A percentile compares a stretch with the other conserved stretches of the same genome.
Evolutionary conservation across 202 grass and related monocot species (phyloP).

Genomic region (Eragrostis tef): DNA sequence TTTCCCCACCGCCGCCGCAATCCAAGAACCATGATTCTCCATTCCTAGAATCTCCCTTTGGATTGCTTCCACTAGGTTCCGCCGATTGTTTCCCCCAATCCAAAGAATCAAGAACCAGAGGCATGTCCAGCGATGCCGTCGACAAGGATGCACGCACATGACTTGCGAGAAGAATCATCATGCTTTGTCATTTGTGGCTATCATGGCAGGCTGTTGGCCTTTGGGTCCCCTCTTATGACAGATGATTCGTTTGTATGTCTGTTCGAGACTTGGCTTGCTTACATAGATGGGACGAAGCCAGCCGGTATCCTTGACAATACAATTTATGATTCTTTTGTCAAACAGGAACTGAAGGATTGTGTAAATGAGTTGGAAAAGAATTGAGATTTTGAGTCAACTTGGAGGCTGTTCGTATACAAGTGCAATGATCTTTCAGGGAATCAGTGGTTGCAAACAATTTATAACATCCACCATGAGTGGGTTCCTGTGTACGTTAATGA

Average conservation of each 20-base stretch:
- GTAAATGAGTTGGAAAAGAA: slow-evolving; percentile 55
- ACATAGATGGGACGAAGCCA: slow-evolving; percentile 50
- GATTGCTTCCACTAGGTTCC: background rate
- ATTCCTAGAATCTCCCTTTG: background rate
- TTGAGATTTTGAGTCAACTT: slow-evolving; percentile 58
- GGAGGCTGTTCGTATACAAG: slow-evolving; percentile 49
- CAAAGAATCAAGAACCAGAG: background rate
- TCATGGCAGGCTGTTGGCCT: too few species aligned
- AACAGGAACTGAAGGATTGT: slow-evolving; percentile 58
- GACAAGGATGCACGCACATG: too few species aligned
- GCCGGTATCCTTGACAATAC: slow-evolving; percentile 50
- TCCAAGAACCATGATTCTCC: background rate
- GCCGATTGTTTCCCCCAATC: background rate
- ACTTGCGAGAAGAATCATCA: slow-evolving; percentile 60
- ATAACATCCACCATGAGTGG: slow-evolving; percentile 58
- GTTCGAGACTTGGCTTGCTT: slow-evolving; percentile 52
- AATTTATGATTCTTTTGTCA: slow-evolving; percentile 20
- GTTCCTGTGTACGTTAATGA: slow-evolving; percentile 56
- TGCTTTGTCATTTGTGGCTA: slow-evolving; percentile 50
- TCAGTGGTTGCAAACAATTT: slow-evolving; percentile 57
- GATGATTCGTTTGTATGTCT: slow-evolving; percentile 65
- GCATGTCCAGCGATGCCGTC: slow-evolving; percentile 1
- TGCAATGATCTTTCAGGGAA: slow-evolving; percentile 61
- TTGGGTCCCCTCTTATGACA: too few species aligned
- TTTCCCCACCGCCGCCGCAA: background rate